phyloP scores from a whole-genome alignment of 129 eudicot genomes.

The Pulicaria dysenterica region DNA sequence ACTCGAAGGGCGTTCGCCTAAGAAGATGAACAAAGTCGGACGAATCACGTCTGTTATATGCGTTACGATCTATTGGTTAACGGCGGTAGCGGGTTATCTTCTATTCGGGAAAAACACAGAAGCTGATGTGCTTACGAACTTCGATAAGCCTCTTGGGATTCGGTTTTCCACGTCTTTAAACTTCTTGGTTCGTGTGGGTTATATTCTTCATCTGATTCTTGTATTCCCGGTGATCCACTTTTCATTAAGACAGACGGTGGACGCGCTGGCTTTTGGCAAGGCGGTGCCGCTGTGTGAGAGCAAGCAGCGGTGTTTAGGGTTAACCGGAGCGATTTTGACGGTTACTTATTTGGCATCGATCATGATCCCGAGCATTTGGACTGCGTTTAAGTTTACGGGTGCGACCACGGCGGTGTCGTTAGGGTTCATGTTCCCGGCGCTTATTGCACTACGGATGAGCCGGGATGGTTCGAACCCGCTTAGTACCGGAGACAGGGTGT shows the following conservation, averaged over 20 bases:
- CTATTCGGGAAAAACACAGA: constrained; percentile 85
- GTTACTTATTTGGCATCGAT: constrained; percentile 60
- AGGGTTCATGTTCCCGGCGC: constrained; percentile 80
- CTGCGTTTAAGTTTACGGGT: constrained; percentile 90
- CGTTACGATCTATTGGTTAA: constrained; percentile 61
- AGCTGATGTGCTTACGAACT: constrained; percentile 78
- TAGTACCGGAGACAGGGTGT: constrained; percentile 46
- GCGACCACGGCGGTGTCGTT: constrained; percentile 89
- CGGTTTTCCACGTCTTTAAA: constrained; percentile 60
- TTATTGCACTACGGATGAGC: constrained; percentile 65
- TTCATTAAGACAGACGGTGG: constrained; percentile 73
- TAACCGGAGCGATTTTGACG: constrained; percentile 50
- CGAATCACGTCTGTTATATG: constrained; percentile 72
- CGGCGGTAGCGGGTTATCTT: constrained; percentile 82
- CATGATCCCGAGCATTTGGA: constrained; percentile 83
- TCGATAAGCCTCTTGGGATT: constrained; percentile 77
- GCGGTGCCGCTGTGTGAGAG: constrained; percentile 58
- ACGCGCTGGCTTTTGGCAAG: constrained; percentile 53
- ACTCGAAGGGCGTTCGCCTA: constrained; percentile 66
- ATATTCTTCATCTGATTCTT: constrained; percentile 69
- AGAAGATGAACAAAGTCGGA: constrained; percentile 75
- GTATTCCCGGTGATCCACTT: constrained; percentile 95
- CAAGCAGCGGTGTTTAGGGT: constrained; percentile 58
- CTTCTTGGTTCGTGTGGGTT: constrained; percentile 76
- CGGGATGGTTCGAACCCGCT: constrained; percentile 44